phyloP scores from a whole-genome alignment of 2,329 filamentous ascomycete genomes.

The Cercospora citrullina region DNA sequence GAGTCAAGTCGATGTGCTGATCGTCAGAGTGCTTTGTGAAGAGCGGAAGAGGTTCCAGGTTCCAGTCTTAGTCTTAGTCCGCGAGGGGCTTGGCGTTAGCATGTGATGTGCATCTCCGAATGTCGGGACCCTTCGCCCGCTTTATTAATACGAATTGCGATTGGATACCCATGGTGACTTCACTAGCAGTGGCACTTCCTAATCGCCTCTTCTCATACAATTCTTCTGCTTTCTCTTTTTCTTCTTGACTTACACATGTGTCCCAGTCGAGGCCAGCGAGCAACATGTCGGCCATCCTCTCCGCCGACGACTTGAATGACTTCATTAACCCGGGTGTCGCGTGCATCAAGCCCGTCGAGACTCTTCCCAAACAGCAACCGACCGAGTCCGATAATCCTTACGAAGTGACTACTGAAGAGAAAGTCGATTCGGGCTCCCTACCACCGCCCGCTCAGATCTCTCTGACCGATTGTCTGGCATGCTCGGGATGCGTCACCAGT shows the following conservation, averaged over 20 bases:
- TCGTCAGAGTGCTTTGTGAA: constrained; percentile 2
- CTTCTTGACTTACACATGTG: constrained; percentile 28
- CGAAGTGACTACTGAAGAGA: constrained; percentile 93
- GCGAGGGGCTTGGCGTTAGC: not conserved
- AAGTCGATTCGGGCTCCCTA: constrained; percentile 54
- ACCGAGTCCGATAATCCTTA: constrained; percentile 54
- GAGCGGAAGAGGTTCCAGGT: constrained; percentile 12
- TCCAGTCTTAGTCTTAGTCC: constrained; percentile 1
- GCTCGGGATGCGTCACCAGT: constrained; percentile 95
- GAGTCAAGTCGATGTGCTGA: constrained; percentile 2
- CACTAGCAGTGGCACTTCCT: constrained; percentile 7
- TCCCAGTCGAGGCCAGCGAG: constrained; percentile 30
- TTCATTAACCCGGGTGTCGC: constrained; percentile 97
- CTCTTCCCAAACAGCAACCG: constrained; percentile 67
- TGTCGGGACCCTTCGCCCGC: constrained; percentile 4
- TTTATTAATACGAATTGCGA: constrained; percentile 15
- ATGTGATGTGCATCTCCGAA: constrained; percentile 8
- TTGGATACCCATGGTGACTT: constrained; percentile 3
- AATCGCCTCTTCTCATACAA: constrained; percentile 6
- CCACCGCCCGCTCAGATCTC: constrained; percentile 84
- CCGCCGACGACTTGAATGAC: constrained; percentile 94
- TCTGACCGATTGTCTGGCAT: constrained; percentile 94
- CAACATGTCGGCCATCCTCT: constrained; percentile 92
- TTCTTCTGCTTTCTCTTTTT: not conserved
- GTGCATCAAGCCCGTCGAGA: constrained; percentile 97